Evolutionary conservation across 202 grass and related monocot species (phyloP).

Genomic region (Alloteropsis angusta): DNA sequence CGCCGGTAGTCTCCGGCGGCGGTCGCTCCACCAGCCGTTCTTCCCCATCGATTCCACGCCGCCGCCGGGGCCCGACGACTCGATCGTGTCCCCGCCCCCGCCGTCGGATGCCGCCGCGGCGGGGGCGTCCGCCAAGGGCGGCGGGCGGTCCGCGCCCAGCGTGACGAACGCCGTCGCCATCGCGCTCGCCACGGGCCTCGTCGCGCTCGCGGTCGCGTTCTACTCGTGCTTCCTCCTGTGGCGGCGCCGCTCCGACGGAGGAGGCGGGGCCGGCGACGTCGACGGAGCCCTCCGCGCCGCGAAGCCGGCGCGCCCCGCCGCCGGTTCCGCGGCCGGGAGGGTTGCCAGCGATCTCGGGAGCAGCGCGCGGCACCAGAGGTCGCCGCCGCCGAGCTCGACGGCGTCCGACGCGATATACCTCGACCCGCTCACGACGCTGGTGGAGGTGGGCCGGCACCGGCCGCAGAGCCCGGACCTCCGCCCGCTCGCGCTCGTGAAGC

Average conservation of each 20-base stretch:
- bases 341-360: constrained; percentile 29
- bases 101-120: constrained; percentile 1
- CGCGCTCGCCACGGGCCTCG: constrained; percentile 40
- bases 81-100: background rate
- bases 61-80: constrained; percentile 1
- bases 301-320: background rate
- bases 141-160: constrained; percentile 12
- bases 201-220: constrained; percentile 29
- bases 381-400: constrained; percentile 41
- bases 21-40: constrained; percentile 67
- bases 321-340: background rate
- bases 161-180: constrained; percentile 35
- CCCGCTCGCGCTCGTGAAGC: constrained; percentile 38
- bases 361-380: constrained; percentile 29
- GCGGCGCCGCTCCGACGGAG: background rate
- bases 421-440: constrained; percentile 33
- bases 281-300: background rate
- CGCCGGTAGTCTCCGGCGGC: background rate
- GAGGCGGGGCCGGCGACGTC: background rate
- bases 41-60: constrained; percentile 44
- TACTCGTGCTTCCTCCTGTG: constrained; percentile 51
- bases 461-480: constrained; percentile 40
- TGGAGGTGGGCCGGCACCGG: constrained; percentile 17
- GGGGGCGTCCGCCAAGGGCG: background rate
- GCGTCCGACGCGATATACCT: constrained; percentile 41